Conservation (phyloP, 208 protist species). For the Leptomonas seymouri region DNA sequence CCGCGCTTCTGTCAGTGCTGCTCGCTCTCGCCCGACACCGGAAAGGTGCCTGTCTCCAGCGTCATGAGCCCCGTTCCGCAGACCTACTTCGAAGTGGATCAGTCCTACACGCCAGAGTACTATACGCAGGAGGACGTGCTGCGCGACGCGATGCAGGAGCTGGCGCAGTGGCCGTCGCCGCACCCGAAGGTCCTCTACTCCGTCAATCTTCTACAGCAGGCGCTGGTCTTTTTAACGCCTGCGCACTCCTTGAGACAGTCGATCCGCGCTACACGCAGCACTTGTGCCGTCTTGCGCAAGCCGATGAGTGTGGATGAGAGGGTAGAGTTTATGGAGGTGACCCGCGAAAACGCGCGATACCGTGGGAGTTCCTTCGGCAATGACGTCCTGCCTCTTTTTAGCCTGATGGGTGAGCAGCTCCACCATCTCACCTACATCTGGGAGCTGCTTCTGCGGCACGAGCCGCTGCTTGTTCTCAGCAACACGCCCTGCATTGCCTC, state of each 20-base stretch:
- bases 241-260: constrained; percentile 36
- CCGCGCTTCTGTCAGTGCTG: constrained; percentile 86
- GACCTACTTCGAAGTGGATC: constrained; percentile 65
- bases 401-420: constrained; percentile 68
- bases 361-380: constrained; percentile 34
- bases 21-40: constrained; percentile 74
- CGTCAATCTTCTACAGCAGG: constrained; percentile 69
- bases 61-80: constrained; percentile 61
- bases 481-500: constrained; percentile 82
- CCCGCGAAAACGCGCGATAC: constrained; percentile 14
- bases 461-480: constrained; percentile 78
- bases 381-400: constrained; percentile 71
- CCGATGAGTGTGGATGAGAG: constrained; percentile 30
- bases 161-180: constrained; percentile 77
- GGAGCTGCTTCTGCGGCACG: constrained; percentile 83
- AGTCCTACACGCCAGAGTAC: constrained; percentile 61
- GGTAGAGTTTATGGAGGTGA: constrained; percentile 23
- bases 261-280: constrained; percentile 30
- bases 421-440: constrained; percentile 80
- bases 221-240: constrained; percentile 78
- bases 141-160: constrained; percentile 59
- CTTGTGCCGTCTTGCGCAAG: constrained; percentile 13
- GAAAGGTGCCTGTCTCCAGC: constrained; percentile 62
- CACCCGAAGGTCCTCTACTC: constrained; percentile 79
- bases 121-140: constrained; percentile 80